Evolutionary conservation across 2,329 filamentous ascomycete species (phyloP), one percentile per base, ranked within the genome.

Genomic region (Pseudocercospora fijiensis): DNA sequence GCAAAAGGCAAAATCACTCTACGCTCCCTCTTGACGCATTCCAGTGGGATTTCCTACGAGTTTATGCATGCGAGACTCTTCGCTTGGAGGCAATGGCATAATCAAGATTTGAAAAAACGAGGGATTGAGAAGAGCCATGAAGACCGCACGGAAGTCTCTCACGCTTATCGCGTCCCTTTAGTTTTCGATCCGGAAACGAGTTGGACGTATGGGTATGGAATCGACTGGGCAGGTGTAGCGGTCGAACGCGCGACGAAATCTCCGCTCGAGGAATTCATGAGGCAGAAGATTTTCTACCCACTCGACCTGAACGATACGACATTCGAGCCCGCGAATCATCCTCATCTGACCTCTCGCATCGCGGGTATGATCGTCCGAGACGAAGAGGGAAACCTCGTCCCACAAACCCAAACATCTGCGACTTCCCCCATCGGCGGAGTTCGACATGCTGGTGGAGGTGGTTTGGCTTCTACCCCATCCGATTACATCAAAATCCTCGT

Each of bases 201-300:
- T 2, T 86, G 83, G 83, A 76, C 76, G 64, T 86, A 86, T 65
- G 79, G 83, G 0, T 66, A 77, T 0, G 63, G 65, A 4, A 70
- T 82, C 0, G 84, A 86, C 72, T 86, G 82, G 83, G 82, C 79
- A 0, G 84, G 84, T 1, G 75, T 77, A 0, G 72, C 84, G 0
- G 76, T 86, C 1, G 83, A 85, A 67, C 74, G 77, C 0, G 70
- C 82, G 0, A 81, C 80, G 0, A 78, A 78, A 0, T 58, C 67
- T 3, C 77, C 76, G 0, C 72, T 86, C 2, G 75, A 80, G 1
- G 76, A 79, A 1, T 78, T 76, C 55, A 77, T 85, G 67, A 73
- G 79, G 4, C 62, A 78, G 57, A 74, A 79, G 53, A 80, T 85
- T 16, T 82, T 77, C 65, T 71, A 70, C 0, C 82, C 81, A 1